These are phyloP conservation scores for Globisporangium solare DNA, from an alignment of 352 stramenopile genomes.

Conservation along the genomic window DNA sequence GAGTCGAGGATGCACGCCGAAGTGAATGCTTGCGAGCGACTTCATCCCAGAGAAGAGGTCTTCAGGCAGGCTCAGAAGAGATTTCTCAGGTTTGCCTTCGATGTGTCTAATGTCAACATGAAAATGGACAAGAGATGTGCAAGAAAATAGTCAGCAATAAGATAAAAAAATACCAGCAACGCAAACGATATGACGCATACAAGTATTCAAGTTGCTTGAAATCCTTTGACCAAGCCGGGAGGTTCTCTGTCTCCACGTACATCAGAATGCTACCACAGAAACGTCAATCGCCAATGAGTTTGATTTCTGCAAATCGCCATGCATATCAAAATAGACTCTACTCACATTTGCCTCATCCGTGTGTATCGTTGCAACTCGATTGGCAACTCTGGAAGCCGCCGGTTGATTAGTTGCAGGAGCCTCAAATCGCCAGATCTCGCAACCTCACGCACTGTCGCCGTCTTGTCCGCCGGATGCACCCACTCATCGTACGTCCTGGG, in stretches of 20 bases:
- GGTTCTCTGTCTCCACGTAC: conserved; percentile 1
- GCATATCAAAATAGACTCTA: background rate
- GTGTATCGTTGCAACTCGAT: conserved; percentile 15
- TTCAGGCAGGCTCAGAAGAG: conserved; percentile 2
- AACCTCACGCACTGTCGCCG: conserved; percentile 11
- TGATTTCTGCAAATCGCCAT: background rate
- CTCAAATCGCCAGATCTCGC: conserved; percentile 16
- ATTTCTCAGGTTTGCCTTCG: background rate
- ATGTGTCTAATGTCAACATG: background rate
- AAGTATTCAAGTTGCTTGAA: conserved; percentile 10
- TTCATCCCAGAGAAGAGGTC: conserved; percentile 5
- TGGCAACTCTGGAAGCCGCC: conserved; percentile 14
- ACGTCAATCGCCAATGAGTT: background rate
- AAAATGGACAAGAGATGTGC: background rate
- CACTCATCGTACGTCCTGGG: conserved; percentile 19
- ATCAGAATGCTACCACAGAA: conserved; percentile 3
- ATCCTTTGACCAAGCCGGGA: conserved; percentile 5
- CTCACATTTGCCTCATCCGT: background rate
- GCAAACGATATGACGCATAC: background rate
- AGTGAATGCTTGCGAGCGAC: conserved; percentile 1
- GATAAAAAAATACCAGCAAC: background rate
- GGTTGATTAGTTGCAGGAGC: conserved; percentile 24
- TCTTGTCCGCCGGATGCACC: conserved; percentile 20
- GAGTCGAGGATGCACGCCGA: background rate
- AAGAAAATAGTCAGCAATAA: background rate